Conservation (phyloP, 768 basidiomycete genomes). For the Boletus vinaceobasis region DNA sequence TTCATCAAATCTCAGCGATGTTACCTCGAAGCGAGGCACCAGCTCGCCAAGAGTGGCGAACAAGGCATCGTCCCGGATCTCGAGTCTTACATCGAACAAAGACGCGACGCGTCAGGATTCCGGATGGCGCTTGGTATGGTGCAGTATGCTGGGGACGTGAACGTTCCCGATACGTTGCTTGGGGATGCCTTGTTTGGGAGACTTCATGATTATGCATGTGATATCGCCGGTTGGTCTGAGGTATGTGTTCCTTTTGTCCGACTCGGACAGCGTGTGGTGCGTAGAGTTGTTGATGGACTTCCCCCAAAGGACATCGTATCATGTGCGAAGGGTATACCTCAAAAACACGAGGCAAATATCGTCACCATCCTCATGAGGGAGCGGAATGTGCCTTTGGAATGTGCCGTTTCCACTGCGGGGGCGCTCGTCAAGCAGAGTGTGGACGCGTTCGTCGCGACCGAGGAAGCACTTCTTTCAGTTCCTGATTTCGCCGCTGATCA, state of each 20-base stretch:
- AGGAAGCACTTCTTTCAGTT: conserved; percentile 18
- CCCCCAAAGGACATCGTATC: conserved; percentile 53
- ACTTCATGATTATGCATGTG: conserved; percentile 41
- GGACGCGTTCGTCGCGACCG: conserved; percentile 26
- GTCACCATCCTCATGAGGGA: conserved; percentile 48
- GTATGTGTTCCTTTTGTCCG: conserved; percentile 34
- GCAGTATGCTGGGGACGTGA: conserved; percentile 48
- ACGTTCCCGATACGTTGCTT: conserved; percentile 31
- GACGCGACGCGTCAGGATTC: conserved; percentile 48
- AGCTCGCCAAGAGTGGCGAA: conserved; percentile 24
- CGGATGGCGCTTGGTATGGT: conserved; percentile 50
- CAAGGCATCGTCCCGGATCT: conserved; percentile 34
- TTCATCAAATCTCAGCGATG: conserved; percentile 37
- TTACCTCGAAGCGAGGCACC: conserved; percentile 33
- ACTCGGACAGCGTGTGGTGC: no score
- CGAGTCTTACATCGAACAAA: conserved; percentile 44
- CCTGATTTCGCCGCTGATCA: conserved; percentile 13
- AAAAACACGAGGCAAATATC: conserved; percentile 40
- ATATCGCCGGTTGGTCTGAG: conserved; percentile 53
- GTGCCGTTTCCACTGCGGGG: conserved; percentile 33
- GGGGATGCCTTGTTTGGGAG: conserved; percentile 27
- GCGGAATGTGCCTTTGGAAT: conserved; percentile 45
- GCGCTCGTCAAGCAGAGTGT: conserved; percentile 27
- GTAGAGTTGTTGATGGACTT: background rate
- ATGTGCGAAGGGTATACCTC: conserved; percentile 45